Evolutionary conservation across 352 stramenopile genomes (phyloP).

Genomic region (Pythium oligandrum): DNA sequence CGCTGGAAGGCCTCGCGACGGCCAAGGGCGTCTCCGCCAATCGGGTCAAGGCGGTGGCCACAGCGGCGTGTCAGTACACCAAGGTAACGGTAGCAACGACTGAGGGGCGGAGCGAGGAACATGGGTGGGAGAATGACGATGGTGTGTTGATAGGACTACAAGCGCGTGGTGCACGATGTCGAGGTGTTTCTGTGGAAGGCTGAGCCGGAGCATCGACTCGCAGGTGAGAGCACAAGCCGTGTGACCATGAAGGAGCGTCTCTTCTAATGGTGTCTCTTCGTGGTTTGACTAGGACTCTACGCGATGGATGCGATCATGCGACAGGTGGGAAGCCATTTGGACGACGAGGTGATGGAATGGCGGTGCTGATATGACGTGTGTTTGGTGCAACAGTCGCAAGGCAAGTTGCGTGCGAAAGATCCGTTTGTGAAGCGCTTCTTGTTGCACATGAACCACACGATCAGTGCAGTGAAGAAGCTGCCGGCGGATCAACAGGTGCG

Average conservation of each 20-base stretch:
- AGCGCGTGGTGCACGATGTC: slow-evolving; percentile 83
- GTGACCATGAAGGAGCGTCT: not conserved
- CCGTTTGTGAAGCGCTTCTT: slow-evolving; percentile 74
- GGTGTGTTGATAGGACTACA: slow-evolving; percentile 61
- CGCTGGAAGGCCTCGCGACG: slow-evolving; percentile 57
- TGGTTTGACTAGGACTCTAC: slow-evolving; percentile 52
- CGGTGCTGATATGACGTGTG: slow-evolving; percentile 1
- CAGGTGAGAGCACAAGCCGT: slow-evolving; percentile 28
- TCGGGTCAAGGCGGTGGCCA: slow-evolving; percentile 66
- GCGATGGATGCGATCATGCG: slow-evolving; percentile 81
- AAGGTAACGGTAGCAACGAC: slow-evolving; percentile 36
- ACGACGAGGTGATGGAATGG: not conserved
- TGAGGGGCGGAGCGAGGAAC: not conserved
- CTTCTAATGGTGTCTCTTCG: slow-evolving; percentile 3
- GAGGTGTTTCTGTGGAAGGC: slow-evolving; percentile 83
- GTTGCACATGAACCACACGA: slow-evolving; percentile 70
- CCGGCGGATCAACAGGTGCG: slow-evolving; percentile 53
- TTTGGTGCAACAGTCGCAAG: slow-evolving; percentile 38
- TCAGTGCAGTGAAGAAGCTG: slow-evolving; percentile 66
- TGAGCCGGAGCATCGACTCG: slow-evolving; percentile 74
- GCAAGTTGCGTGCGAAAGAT: slow-evolving; percentile 63
- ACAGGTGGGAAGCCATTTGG: slow-evolving; percentile 27
- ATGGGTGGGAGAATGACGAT: slow-evolving; percentile 1
- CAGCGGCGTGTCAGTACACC: slow-evolving; percentile 57
- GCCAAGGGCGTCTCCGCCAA: slow-evolving; percentile 81